Conservation (phyloP, 2,329 filamentous ascomycete genomes). For the Ceratocystis eucalypticola region DNA sequence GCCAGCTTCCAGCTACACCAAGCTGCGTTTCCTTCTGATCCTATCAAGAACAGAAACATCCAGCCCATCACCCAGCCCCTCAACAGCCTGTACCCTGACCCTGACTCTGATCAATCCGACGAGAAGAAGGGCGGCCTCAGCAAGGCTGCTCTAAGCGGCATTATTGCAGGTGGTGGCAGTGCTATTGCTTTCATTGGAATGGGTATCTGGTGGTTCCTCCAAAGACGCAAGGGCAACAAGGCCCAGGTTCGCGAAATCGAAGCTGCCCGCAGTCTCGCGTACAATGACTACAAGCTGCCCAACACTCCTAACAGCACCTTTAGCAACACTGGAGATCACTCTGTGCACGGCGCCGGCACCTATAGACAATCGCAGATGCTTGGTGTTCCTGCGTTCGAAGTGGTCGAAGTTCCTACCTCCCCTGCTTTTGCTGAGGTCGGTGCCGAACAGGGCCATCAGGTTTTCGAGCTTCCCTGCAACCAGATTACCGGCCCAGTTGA, state of each 20-base stretch:
- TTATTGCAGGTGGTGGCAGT: slow-evolving; percentile 33
- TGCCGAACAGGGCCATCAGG: slow-evolving; percentile 34
- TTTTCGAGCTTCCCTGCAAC: slow-evolving; percentile 39
- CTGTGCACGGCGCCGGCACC: slow-evolving; percentile 22
- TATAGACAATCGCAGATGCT: neutral
- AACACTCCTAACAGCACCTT: slow-evolving; percentile 23
- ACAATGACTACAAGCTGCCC: slow-evolving; percentile 20
- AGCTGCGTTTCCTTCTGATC: slow-evolving; percentile 37
- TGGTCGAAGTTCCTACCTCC: slow-evolving; percentile 14
- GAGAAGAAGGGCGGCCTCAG: slow-evolving; percentile 24
- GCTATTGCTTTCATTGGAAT: slow-evolving; percentile 25
- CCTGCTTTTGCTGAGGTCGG: slow-evolving; percentile 27
- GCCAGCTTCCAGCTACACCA: slow-evolving; percentile 42
- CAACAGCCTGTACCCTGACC: slow-evolving; percentile 36
- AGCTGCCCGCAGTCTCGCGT: slow-evolving; percentile 16
- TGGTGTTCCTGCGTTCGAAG: slow-evolving; percentile 18
- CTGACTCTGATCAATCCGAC: slow-evolving; percentile 22
- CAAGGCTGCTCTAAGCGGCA: slow-evolving; percentile 32
- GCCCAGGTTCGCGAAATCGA: slow-evolving; percentile 2
- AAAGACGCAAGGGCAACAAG: slow-evolving; percentile 26
- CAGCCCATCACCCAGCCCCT: slow-evolving; percentile 26
- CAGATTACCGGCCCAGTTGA: slow-evolving; percentile 29
- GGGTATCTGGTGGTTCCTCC: slow-evolving; percentile 27
- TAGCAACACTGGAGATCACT: slow-evolving; percentile 29
- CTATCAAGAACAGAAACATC: slow-evolving; percentile 30